Base-by-base conservation (phyloP, 352 stramenopile species). In the Phytopythium chamaehyphon region DNA sequence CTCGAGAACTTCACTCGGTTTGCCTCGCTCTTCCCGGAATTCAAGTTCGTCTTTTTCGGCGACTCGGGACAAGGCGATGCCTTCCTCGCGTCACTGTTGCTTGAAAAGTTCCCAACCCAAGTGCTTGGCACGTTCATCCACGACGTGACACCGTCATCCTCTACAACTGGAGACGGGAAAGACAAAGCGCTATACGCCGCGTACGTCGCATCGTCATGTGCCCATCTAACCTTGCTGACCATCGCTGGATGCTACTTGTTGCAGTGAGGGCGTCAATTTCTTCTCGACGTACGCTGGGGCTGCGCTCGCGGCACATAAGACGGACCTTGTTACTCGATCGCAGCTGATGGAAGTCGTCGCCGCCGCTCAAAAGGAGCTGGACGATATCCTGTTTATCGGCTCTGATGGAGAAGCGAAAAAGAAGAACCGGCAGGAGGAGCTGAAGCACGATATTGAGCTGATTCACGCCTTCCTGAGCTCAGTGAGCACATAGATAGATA, bases 21-120 rank as follows among this genome's bases (percentile, higher is more conserved):
- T 46, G 78, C 79, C 16, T 71, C 76, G 19, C 51, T 93, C 12
- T 93, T 91, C 54, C 83, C 83, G 9, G 83, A 93, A 55, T 93
- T 87, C 58, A 80, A 85, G 46, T 93, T 93, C 50, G 75, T 93
- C 6, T 93, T 93, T 57, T 90, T 93, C 47, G 83, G 83, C 1
- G 83, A 93, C 45, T 90, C 76, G 16, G 83, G 83, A 0, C 83
- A 93, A 62, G 83, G 83, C 12, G 83, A 93, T 49, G 76, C 80
- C 11, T 50, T 91, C 26, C 55, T 91, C 15, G 83, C 83, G 36
- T 90, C 78, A 5, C 71, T 65, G 31, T 43, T 93, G 47, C 59
- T 91, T 6, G 55, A 72, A 39, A 57, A 50, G 26, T 90, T 80
- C 28, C 71, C 74, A 1, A 56, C 72, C 0, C 76, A 87, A 50